Conservation (phyloP, 495 filamentous ascomycete species). For the Xylona heveae region DNA sequence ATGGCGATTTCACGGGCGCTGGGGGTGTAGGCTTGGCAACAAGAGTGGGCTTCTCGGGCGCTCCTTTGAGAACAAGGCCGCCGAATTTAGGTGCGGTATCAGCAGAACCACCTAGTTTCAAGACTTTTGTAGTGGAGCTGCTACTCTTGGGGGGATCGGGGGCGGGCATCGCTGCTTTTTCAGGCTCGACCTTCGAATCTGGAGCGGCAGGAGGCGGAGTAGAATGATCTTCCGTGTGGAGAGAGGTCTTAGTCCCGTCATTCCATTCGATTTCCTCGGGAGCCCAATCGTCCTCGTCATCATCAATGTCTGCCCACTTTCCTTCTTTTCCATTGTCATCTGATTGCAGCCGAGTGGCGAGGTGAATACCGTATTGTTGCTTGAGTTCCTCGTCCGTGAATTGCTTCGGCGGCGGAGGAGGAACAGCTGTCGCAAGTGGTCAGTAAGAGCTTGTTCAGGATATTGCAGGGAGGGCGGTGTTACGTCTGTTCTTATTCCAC, state of each 20-base stretch:
- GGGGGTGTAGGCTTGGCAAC: constrained; percentile 57
- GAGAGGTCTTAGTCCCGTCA: constrained; percentile 81
- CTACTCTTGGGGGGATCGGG: constrained; percentile 1
- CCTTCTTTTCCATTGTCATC: constrained; percentile 66
- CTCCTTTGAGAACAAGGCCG: constrained; percentile 36
- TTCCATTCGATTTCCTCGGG: constrained; percentile 94
- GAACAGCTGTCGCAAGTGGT: constrained; percentile 33
- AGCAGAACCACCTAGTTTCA: no score
- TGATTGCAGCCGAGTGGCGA: constrained; percentile 74
- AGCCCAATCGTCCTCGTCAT: constrained; percentile 96
- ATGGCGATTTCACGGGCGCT: constrained; percentile 67
- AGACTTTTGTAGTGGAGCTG: not conserved
- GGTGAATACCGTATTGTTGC: constrained; percentile 86
- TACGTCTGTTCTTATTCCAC: constrained; percentile 98
- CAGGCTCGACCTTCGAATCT: constrained; percentile 19
- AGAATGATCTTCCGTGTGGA: constrained; percentile 28
- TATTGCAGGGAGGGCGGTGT: not conserved
- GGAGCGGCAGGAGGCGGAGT: constrained; percentile 19
- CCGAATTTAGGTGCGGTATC: constrained; percentile 11
- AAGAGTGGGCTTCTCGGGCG: constrained; percentile 51
- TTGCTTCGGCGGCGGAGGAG: constrained; percentile 67
- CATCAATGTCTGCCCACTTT: constrained; percentile 97
- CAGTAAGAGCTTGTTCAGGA: constrained; percentile 9
- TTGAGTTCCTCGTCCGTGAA: constrained; percentile 95
- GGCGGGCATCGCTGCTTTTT: constrained; percentile 15